Evolutionary conservation across 306 rosid species (phyloP), one percentile per base, ranked within the genome.

Genomic region (Rosa multiflora): DNA sequence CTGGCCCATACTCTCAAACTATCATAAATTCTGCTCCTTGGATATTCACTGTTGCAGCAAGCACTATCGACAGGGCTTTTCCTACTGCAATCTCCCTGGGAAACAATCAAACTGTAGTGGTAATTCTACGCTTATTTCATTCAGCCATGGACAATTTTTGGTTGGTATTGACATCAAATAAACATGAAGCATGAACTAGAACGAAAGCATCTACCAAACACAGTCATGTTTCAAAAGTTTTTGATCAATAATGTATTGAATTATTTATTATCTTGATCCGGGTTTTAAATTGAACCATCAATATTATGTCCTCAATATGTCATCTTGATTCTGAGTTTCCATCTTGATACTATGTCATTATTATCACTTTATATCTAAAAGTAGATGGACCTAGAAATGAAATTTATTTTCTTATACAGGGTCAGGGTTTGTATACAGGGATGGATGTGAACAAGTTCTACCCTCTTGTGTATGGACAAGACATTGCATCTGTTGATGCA

Each of bases 11-110:
- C 76, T 53, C 94, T 80, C 94, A 88, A 77, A 86, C 90, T 47
- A 90, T 86, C 70, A 88, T 85, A 64, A 90, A 88, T 56, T 85
- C 89, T 14, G 85, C 92, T 12, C 94, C 91, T 12, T 90, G 91
- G 94, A 12, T 90, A 72, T 79, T 88, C 26, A 88, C 91, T 17
- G 89, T 90, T 17, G 91, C 90, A 13, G 94, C 91, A 3, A 86
- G 88, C 75, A 90, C 89, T 64, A 80, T 88, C 5, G 90, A 90
- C 72, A 84, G 91, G 82, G 86, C 88, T 51, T 90, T 88, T 66
- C 90, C 89, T 20, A 81, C 85, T 44, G 14, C 8, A 6, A 56
- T 90, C 66, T 76, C 79, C 70, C 11, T 90, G 84, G 91, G 94
- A 86, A 90, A 90, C 80, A 86, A 88, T 77, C 91, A 78, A 79